phyloP scores from a whole-genome alignment of 768 basidiomycete genomes.

The Russula abietina region DNA sequence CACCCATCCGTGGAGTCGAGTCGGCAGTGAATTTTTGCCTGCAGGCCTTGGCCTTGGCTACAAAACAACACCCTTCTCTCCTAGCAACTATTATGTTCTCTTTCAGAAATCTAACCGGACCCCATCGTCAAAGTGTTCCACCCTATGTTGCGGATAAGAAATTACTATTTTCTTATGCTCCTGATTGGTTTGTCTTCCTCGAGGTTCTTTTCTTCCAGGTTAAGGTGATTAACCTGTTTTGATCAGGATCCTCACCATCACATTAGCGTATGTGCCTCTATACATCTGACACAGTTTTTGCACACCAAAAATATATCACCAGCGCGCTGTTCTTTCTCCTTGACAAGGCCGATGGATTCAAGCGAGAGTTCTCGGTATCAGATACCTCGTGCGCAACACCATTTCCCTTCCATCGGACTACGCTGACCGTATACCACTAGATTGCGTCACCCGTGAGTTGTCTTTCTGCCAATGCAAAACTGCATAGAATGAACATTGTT shows the following conservation, averaged over 20 bases:
- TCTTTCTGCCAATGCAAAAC: background rate
- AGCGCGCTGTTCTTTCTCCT: slow-evolving; percentile 57
- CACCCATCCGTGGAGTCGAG: too few species aligned
- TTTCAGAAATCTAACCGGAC: background rate
- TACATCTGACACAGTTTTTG: background rate
- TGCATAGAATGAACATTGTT: background rate
- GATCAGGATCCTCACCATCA: slow-evolving; percentile 59
- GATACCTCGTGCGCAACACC: slow-evolving; percentile 60
- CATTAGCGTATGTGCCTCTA: slow-evolving; percentile 49
- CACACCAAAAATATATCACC: slow-evolving; percentile 27
- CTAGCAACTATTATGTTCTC: background rate
- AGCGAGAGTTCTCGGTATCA: slow-evolving; percentile 68
- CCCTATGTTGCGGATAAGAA: slow-evolving; percentile 23
- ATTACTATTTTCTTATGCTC: slow-evolving; percentile 59
- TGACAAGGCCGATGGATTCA: slow-evolving; percentile 62
- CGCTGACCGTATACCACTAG: slow-evolving; percentile 25
- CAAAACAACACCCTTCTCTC: background rate
- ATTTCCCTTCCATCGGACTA: slow-evolving; percentile 23
- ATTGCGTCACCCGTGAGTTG: slow-evolving; percentile 36
- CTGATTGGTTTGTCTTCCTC: slow-evolving; percentile 59
- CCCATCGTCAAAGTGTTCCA: background rate
- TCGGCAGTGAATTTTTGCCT: too few species aligned
- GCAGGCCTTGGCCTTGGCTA: too few species aligned
- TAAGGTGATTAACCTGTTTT: slow-evolving; percentile 1
- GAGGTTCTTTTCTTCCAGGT: background rate